A percentile compares a stretch with the other conserved stretches of the same genome.
Evolutionary conservation across 345 rosid species (phyloP).

Genomic region (Gossypium arboreum): DNA sequence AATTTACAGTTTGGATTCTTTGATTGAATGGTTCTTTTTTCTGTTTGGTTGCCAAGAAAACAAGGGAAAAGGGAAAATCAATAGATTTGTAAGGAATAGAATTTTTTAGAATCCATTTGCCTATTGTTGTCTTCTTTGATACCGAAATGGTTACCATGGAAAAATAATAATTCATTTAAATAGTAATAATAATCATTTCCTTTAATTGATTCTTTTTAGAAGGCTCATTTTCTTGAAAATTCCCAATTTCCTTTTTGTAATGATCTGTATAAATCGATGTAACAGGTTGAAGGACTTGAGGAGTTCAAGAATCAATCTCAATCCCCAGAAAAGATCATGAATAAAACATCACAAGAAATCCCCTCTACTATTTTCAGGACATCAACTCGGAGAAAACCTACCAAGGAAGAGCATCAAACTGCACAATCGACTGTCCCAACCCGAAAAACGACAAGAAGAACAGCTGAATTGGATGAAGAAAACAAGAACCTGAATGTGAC

Average conservation of each 20-base stretch:
- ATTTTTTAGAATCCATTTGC: neutral
- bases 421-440: constrained; percentile 38
- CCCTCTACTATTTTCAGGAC: constrained; percentile 46
- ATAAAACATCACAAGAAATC: constrained; percentile 21
- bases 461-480: constrained; percentile 38
- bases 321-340: constrained; percentile 35
- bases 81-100: neutral
- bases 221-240: neutral
- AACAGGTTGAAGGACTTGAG: constrained; percentile 78
- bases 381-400: constrained; percentile 44
- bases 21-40: neutral
- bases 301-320: constrained; percentile 42
- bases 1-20: neutral
- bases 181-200: neutral
- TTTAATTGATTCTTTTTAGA: neutral
- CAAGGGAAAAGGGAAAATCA: neutral
- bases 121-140: too few species aligned
- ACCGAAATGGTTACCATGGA: too few species aligned
- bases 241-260: neutral
- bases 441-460: constrained; percentile 36
- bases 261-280: constrained; percentile 3
- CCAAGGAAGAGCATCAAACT: constrained; percentile 37
- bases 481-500: constrained; percentile 27
- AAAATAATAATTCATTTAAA: too few species aligned
- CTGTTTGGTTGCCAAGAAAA: neutral